Conservation (phyloP, 257 asterid species). For the Rehmannia glutinosa region DNA sequence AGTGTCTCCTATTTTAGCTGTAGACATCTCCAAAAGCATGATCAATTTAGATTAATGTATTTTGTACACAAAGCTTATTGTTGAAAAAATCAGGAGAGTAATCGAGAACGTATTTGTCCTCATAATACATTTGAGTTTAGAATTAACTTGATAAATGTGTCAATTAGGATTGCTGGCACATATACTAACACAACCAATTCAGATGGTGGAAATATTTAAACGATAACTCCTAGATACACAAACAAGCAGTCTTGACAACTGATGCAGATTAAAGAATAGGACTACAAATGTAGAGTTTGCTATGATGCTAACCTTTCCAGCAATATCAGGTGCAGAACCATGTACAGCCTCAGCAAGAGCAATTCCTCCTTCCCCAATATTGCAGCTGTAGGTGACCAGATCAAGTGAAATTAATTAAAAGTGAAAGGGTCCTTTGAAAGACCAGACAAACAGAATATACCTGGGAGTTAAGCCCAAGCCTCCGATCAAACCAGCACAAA, state of each 20-base stretch:
- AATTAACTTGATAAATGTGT: not conserved
- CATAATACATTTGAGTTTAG: not conserved
- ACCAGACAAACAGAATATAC: slow-evolving; percentile 28
- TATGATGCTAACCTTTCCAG: slow-evolving; percentile 72
- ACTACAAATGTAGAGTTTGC: not conserved
- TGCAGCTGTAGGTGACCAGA: slow-evolving; percentile 45
- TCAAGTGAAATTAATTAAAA: not conserved
- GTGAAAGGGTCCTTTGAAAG: not conserved
- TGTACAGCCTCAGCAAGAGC: slow-evolving; percentile 99
- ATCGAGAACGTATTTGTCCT: not conserved
- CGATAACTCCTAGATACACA: not conserved
- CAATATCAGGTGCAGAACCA: slow-evolving; percentile 99
- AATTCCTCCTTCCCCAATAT: slow-evolving; percentile 96
- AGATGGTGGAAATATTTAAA: not conserved
- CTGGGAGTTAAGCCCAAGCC: slow-evolving; percentile 97
- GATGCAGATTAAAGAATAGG: not conserved
- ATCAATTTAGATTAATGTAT: not conserved
- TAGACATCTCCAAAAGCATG: slow-evolving; percentile 68
- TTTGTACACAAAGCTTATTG: not conserved
- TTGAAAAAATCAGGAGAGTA: not conserved
- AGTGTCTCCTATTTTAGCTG: slow-evolving; percentile 63
- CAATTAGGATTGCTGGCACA: not conserved
- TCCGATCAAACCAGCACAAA: slow-evolving; percentile 86
- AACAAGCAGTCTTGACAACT: not conserved
- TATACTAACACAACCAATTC: not conserved